phyloP scores from a whole-genome alignment of 1,139 yeast genomes.

The Hyphopichia burtonii region DNA sequence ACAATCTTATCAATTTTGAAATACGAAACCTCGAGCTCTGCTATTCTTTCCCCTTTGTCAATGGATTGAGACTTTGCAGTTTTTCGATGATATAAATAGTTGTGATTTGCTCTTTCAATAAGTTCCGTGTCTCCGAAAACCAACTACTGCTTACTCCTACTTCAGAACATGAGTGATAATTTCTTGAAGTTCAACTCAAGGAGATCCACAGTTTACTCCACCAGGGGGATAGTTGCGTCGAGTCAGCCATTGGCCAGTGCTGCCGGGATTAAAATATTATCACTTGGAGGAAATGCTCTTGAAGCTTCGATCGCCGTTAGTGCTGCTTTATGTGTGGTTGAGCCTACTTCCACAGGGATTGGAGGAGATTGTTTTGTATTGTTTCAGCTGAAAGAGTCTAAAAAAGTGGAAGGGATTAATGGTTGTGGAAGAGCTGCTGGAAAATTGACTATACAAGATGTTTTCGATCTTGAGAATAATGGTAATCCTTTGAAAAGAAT shows the following conservation, averaged over 20 bases:
- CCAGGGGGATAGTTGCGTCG: conserved; percentile 72
- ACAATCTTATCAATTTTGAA: too few species aligned
- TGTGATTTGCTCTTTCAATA: too few species aligned
- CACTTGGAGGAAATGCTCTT: conserved; percentile 77
- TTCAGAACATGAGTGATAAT: neutral
- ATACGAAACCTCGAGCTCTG: too few species aligned
- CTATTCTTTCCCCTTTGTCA: too few species aligned
- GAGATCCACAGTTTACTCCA: conserved; percentile 74
- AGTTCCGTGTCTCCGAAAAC: too few species aligned
- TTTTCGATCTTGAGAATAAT: conserved; percentile 39
- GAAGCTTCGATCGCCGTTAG: conserved; percentile 80
- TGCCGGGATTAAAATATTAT: conserved; percentile 67
- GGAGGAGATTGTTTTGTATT: conserved; percentile 83
- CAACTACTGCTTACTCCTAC: too few species aligned
- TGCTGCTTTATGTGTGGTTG: conserved; percentile 70
- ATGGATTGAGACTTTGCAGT: too few species aligned
- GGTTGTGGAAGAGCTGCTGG: conserved; percentile 76
- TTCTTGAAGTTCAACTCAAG: conserved; percentile 47
- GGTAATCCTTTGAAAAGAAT: conserved; percentile 44
- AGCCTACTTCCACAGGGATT: conserved; percentile 77
- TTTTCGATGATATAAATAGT: too few species aligned
- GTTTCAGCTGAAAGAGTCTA: conserved; percentile 50
- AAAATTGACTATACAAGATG: conserved; percentile 48
- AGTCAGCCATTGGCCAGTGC: conserved; percentile 77
- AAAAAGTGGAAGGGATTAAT: conserved; percentile 63